Percentiles rank a stretch among this genome's conserved stretches.
phyloP scores from a whole-genome alignment of 352 stramenopile genomes.

The Pythium brassicae region DNA sequence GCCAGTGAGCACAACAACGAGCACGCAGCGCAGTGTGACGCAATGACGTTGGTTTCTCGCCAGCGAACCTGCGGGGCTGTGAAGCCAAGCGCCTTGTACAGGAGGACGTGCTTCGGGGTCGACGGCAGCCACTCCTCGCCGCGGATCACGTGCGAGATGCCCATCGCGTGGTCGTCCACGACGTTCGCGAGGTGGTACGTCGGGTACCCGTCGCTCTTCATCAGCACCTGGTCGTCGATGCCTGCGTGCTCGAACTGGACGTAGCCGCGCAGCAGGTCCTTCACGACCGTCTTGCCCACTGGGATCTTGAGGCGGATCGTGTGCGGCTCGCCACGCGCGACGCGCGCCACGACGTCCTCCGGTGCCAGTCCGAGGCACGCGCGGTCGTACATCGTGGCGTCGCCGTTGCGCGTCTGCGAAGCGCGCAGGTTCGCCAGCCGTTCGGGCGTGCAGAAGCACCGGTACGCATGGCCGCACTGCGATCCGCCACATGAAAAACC shows the following conservation, averaged over 20 bases:
- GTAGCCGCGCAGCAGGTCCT: constrained; percentile 94
- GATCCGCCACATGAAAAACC: background rate
- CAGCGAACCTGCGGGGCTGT: constrained; percentile 48
- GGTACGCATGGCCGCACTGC: constrained; percentile 92
- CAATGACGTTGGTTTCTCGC: no score
- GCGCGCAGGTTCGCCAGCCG: constrained; percentile 91
- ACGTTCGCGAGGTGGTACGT: constrained; percentile 93
- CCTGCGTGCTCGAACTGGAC: constrained; percentile 87
- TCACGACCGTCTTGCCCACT: constrained; percentile 89
- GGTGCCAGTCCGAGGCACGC: constrained; percentile 92
- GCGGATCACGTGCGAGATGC: constrained; percentile 97
- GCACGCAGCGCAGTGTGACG: no score
- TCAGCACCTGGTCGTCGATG: constrained; percentile 91
- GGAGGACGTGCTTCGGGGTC: constrained; percentile 87
- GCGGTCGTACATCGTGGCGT: constrained; percentile 96
- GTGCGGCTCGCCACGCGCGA: constrained; percentile 86
- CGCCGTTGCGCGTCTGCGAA: constrained; percentile 86
- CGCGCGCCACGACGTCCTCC: constrained; percentile 83
- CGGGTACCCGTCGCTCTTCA: constrained; percentile 92
- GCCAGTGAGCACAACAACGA: no score
- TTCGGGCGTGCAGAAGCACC: constrained; percentile 96
- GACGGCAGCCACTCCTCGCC: constrained; percentile 94
- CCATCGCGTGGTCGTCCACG: constrained; percentile 97
- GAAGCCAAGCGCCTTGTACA: constrained; percentile 89
- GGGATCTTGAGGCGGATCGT: constrained; percentile 96